Evolutionary conservation across 495 filamentous ascomycete genomes (phyloP).

Genomic region (Oleoguttula mirabilis): DNA sequence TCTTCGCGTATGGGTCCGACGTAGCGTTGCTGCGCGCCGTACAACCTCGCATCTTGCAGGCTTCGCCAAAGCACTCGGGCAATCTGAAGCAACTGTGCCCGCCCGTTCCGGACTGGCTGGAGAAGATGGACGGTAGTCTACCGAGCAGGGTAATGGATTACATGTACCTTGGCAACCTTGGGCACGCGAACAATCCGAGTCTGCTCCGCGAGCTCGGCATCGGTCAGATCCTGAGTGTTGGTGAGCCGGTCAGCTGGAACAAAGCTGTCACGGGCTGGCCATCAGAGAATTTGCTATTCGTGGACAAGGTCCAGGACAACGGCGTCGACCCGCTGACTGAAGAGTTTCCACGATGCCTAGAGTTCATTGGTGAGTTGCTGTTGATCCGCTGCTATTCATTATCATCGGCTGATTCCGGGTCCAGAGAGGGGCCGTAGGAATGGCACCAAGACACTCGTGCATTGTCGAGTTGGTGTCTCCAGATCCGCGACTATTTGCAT

Average conservation of each 20-base stretch:
- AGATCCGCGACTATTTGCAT: slow-evolving; percentile 95
- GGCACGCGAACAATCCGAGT: slow-evolving; percentile 85
- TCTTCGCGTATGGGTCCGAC: slow-evolving; percentile 90
- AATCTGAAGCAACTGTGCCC: slow-evolving; percentile 13
- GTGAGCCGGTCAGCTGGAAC: slow-evolving; percentile 74
- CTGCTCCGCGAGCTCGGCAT: slow-evolving; percentile 71
- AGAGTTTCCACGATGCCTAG: slow-evolving; percentile 75
- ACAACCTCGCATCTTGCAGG: slow-evolving; percentile 57
- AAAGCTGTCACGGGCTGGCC: slow-evolving; percentile 56
- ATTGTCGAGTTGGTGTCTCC: slow-evolving; percentile 93
- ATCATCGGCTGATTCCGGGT: no score
- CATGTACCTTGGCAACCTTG: slow-evolving; percentile 88
- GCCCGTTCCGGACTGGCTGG: slow-evolving; percentile 63
- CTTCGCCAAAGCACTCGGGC: slow-evolving; percentile 26
- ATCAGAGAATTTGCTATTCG: slow-evolving; percentile 57
- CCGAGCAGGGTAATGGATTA: slow-evolving; percentile 84
- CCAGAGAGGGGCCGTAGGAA: slow-evolving; percentile 63
- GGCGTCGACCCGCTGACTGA: slow-evolving; percentile 83
- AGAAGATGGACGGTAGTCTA: slow-evolving; percentile 75
- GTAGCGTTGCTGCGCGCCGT: slow-evolving; percentile 65
- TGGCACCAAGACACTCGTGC: slow-evolving; percentile 78
- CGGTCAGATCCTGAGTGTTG: slow-evolving; percentile 80
- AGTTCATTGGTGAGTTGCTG: slow-evolving; percentile 69
- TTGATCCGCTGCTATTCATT: no score
- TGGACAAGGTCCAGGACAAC: slow-evolving; percentile 87